Evolutionary conservation across 2,329 filamentous ascomycete species (phyloP).

Genomic region (Scorias spongiosa): DNA sequence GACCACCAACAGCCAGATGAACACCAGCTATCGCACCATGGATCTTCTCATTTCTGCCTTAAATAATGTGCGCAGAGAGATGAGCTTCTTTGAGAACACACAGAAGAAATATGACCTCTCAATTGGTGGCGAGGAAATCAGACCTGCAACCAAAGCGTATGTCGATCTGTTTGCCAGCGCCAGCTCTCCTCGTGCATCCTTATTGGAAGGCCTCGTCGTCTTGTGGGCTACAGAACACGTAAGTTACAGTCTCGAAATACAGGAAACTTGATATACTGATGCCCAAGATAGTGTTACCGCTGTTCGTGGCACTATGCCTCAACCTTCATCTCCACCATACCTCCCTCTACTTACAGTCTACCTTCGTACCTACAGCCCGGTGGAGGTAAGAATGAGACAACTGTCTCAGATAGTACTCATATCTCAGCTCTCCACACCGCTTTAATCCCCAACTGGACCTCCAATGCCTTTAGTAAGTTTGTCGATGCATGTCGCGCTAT

Average conservation of each 20-base stretch:
- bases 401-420: slow-evolving; percentile 25
- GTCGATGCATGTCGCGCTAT: slow-evolving; percentile 33
- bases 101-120: slow-evolving; percentile 44
- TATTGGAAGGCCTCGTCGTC: slow-evolving; percentile 57
- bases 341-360: slow-evolving; percentile 14
- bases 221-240: slow-evolving; percentile 61
- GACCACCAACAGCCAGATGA: slow-evolving; percentile 26
- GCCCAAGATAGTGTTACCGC: slow-evolving; percentile 25
- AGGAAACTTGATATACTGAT: no score
- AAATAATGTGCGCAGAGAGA: slow-evolving; percentile 51
- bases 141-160: slow-evolving; percentile 37
- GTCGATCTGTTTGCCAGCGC: slow-evolving; percentile 46
- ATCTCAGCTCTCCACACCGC: slow-evolving; percentile 34
- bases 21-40: slow-evolving; percentile 41
- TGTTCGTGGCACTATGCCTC: slow-evolving; percentile 34
- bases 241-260: slow-evolving; percentile 10
- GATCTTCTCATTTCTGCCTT: slow-evolving; percentile 49
- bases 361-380: slow-evolving; percentile 14
- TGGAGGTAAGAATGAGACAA: slow-evolving; percentile 5
- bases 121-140: slow-evolving; percentile 30
- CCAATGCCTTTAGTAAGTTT: slow-evolving; percentile 33
- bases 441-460: slow-evolving; percentile 37
- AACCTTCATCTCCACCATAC: slow-evolving; percentile 22
- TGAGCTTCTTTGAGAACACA: slow-evolving; percentile 51
- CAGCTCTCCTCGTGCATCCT: slow-evolving; percentile 32